phyloP scores from a whole-genome alignment of 2,329 filamentous ascomycete genomes.

The Arthrobotrys megalospora region DNA sequence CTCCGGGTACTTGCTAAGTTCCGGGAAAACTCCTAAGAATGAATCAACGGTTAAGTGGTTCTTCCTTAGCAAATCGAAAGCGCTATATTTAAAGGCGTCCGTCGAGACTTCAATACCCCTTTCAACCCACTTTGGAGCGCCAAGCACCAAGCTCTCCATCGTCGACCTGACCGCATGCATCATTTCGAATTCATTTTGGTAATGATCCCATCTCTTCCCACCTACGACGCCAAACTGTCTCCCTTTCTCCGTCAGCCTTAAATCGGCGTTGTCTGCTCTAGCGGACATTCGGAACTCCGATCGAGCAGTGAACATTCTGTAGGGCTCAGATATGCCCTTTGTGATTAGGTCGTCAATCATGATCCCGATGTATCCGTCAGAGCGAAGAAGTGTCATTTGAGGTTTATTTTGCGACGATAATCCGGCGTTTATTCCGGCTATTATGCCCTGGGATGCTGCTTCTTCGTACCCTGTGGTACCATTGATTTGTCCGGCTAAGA shows the following conservation, averaged over 20 bases:
- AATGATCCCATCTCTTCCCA: slow-evolving; percentile 82
- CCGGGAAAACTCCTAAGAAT: slow-evolving; percentile 74
- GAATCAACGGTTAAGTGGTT: slow-evolving; percentile 72
- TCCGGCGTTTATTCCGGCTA: slow-evolving; percentile 95
- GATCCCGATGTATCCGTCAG: slow-evolving; percentile 96
- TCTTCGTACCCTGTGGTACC: slow-evolving; percentile 99
- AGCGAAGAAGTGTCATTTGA: slow-evolving; percentile 79
- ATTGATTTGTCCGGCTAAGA: slow-evolving; percentile 96
- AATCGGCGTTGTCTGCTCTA: slow-evolving; percentile 93
- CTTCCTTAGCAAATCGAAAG: slow-evolving; percentile 83
- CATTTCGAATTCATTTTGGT: slow-evolving; percentile 76
- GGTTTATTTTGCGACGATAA: slow-evolving; percentile 78
- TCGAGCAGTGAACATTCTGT: slow-evolving; percentile 97
- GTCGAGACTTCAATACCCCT: slow-evolving; percentile 79
- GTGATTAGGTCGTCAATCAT: slow-evolving; percentile 99
- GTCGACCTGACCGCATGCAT: slow-evolving; percentile 77
- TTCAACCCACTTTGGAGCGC: slow-evolving; percentile 77
- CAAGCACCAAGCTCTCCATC: slow-evolving; percentile 74
- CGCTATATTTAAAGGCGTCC: slow-evolving; percentile 78
- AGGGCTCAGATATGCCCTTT: slow-evolving; percentile 96
- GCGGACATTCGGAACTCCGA: slow-evolving; percentile 96
- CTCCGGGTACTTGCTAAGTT: slow-evolving; percentile 72
- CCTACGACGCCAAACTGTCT: slow-evolving; percentile 82
- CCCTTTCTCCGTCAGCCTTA: slow-evolving; percentile 84
- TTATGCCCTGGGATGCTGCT: slow-evolving; percentile 90